Evolutionary conservation across 306 rosid species (phyloP), one percentile per base, ranked within the genome.

Genomic region (Spatholobus suberectus): DNA sequence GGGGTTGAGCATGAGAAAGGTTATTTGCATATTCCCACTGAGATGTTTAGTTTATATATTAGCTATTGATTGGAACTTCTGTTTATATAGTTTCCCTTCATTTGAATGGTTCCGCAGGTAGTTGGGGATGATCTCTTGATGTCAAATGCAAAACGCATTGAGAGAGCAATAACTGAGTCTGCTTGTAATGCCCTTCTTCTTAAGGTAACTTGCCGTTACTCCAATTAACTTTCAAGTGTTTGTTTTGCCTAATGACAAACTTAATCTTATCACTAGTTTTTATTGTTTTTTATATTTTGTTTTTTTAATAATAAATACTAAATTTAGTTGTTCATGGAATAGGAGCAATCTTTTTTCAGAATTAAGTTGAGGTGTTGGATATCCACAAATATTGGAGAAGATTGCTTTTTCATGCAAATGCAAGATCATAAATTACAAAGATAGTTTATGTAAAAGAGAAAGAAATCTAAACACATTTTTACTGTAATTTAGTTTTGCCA

Each of bases 111-210:
- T 84, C 76, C 84, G 86, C 91, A 96, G 99, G 97, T 93, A 40
- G 93, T 92, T 27, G 99, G 99, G 84, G 96, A 87, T 87, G 97
- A 90, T 89, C 88, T 93, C 76, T 84, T 96, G 75, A 91, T 92
- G 89, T 96, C 99, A 55, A 96, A 92, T 90, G 77, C 89, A 86
- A 90, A 90, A 80, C 94, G 98, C 74, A 87, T 93, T 46, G 90
- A 96, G 85, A 89, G 82, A 84, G 99, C 97, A 79, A 90, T 94
- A 86, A 78, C 44, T 8, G 98, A 92, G 74, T 81, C 88, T 52
- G 90, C 97, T 4, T 94, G 99, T 82, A 89, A 96, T 89, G 92
- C 96, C 76, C 90, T 96, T 84, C 94, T 90, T 75, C 88, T 94
- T 70, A 96, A 96, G 98, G 99, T 96, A 91, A 63, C 82, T 47